A percentile compares a stretch with the other conserved stretches of the same genome.
phyloP scores from a whole-genome alignment of 495 filamentous ascomycete species.

The Penicillium cataractarum region DNA sequence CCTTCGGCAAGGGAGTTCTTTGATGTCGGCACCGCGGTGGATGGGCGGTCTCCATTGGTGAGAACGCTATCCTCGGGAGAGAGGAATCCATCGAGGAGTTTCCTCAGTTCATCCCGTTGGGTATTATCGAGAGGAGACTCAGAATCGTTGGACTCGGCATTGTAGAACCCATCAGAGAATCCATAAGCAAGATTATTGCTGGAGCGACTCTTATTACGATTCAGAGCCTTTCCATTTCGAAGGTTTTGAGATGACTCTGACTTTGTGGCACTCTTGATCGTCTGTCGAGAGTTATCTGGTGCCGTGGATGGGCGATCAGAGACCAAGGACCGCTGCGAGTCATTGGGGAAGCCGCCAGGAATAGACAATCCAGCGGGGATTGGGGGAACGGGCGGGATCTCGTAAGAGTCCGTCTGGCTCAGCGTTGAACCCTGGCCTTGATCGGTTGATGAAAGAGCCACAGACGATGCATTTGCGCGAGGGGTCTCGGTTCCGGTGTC shows the following conservation, averaged over 20 bases:
- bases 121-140: slow-evolving; percentile 20
- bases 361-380: slow-evolving; percentile 43
- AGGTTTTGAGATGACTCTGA: slow-evolving; percentile 15
- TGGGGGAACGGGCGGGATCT: slow-evolving; percentile 50
- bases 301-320: slow-evolving; percentile 45
- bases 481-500: slow-evolving; percentile 42
- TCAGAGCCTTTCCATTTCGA: slow-evolving; percentile 32
- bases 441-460: slow-evolving; percentile 19
- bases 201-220: slow-evolving; percentile 43
- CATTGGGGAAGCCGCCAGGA: slow-evolving; percentile 42
- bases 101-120: slow-evolving; percentile 40
- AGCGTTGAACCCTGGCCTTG: slow-evolving; percentile 6
- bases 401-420: slow-evolving; percentile 23
- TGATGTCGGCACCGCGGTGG: slow-evolving; percentile 16
- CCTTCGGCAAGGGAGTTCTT: slow-evolving; percentile 21
- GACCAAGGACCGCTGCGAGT: slow-evolving; percentile 40
- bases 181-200: slow-evolving; percentile 39
- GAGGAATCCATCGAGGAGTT: slow-evolving; percentile 45
- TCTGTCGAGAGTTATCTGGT: slow-evolving; percentile 32
- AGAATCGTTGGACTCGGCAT: slow-evolving; percentile 16
- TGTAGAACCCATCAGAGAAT: slow-evolving; percentile 14
- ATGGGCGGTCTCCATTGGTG: slow-evolving; percentile 25
- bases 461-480: slow-evolving; percentile 29
- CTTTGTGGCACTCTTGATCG: slow-evolving; percentile 24
- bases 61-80: slow-evolving; percentile 25